phyloP scores from a whole-genome alignment of 164 flowering plant species.

The Berberis thunbergii region DNA sequence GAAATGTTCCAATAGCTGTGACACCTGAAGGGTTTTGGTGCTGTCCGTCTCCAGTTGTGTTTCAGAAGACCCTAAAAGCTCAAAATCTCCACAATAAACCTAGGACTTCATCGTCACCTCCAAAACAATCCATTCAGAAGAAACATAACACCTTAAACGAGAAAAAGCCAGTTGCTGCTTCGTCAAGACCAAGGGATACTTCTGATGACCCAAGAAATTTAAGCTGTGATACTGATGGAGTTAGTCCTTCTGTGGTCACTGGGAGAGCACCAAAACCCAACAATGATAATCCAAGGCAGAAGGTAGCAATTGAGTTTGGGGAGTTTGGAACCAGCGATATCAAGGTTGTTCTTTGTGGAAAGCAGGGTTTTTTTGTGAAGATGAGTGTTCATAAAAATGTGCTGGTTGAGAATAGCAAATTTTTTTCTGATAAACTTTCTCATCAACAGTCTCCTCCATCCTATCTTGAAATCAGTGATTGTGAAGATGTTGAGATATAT shows the following conservation, averaged over 20 bases:
- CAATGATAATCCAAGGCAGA: conserved; percentile 53
- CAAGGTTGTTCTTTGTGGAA: conserved; percentile 70
- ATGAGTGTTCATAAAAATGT: conserved; percentile 73
- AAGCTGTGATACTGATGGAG: conserved; percentile 23
- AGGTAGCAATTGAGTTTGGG: conserved; percentile 88
- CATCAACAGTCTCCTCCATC: conserved; percentile 34
- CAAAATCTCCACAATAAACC: conserved; percentile 50
- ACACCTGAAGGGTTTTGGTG: conserved; percentile 99
- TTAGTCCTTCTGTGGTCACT: conserved; percentile 22
- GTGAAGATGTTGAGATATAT: conserved; percentile 87
- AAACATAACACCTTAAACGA: conserved; percentile 35
- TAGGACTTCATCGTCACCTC: conserved; percentile 47
- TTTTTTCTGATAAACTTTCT: conserved; percentile 53
- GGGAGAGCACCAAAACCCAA: conserved; percentile 50
- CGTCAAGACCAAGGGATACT: conserved; percentile 32
- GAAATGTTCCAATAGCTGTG: conserved; percentile 96
- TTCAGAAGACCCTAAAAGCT: conserved; percentile 69
- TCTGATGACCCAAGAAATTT: conserved; percentile 31
- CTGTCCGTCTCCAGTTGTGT: conserved; percentile 83
- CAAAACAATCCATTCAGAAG: conserved; percentile 33
- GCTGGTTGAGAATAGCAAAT: conserved; percentile 51
- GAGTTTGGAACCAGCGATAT: conserved; percentile 78
- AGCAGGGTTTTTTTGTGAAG: conserved; percentile 80
- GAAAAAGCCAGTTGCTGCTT: conserved; percentile 26
- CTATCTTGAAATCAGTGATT: conserved; percentile 60